phyloP scores from a whole-genome alignment of 2,329 filamentous ascomycete species.

The Cytospora chrysosperma region DNA sequence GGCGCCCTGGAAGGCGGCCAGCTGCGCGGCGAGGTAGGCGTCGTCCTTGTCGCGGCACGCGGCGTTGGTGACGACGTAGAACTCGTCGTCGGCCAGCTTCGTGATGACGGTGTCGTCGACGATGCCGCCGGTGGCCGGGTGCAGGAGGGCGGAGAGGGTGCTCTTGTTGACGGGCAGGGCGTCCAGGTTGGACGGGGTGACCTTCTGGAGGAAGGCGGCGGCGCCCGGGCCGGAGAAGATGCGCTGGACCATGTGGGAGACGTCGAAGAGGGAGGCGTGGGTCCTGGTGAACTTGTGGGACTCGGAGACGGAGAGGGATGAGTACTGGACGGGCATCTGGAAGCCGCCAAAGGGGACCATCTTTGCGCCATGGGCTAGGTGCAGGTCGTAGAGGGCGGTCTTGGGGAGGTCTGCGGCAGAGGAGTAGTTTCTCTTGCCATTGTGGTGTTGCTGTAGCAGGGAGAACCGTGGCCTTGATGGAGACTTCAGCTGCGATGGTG shows the following conservation, averaged over 20 bases:
- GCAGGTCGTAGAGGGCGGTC: conserved; percentile 39
- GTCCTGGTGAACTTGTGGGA: conserved; percentile 88
- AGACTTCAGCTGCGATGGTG: neutral
- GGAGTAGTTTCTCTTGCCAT: conserved; percentile 16
- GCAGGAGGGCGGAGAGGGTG: conserved; percentile 81
- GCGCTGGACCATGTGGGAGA: conserved; percentile 95
- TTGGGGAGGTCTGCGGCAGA: conserved; percentile 25
- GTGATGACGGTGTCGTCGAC: conserved; percentile 94
- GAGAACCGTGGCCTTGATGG: neutral
- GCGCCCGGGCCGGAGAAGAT: conserved; percentile 79
- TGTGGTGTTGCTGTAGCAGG: neutral
- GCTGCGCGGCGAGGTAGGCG: conserved; percentile 69
- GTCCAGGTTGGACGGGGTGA: conserved; percentile 75
- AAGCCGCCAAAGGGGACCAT: conserved; percentile 97
- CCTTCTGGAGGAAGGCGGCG: conserved; percentile 73
- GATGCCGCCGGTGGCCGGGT: conserved; percentile 80
- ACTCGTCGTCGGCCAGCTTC: conserved; percentile 68
- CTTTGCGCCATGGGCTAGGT: conserved; percentile 73
- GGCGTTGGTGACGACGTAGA: conserved; percentile 95
- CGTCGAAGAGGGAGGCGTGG: conserved; percentile 90
- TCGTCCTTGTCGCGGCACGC: conserved; percentile 88
- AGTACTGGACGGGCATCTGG: conserved; percentile 90
- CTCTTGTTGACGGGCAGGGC: conserved; percentile 66
- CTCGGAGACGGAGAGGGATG: conserved; percentile 70
- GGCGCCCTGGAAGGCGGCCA: conserved; percentile 47